Percentiles rank a stretch among this genome's conserved stretches.
These are phyloP conservation scores for Beauveria rudraprayagi DNA, from an alignment of 2,329 filamentous ascomycete species.

Conservation along the genomic window DNA sequence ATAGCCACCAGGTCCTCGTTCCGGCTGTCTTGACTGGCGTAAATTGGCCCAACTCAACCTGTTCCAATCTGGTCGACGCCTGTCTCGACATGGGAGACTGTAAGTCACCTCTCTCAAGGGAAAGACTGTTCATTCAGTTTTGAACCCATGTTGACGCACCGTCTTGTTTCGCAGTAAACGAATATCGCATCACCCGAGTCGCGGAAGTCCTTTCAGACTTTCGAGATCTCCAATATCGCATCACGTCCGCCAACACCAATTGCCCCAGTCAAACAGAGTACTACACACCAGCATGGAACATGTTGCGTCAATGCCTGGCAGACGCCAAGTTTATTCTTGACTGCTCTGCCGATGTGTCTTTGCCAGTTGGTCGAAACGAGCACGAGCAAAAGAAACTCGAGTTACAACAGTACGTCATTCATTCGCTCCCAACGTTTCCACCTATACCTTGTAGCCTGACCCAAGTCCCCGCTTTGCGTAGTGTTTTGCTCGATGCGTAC, in stretches of 20 bases:
- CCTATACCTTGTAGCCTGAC: not conserved
- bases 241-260: conserved; percentile 48
- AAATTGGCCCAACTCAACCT: not conserved
- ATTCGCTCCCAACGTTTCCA: not conserved
- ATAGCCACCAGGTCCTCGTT: not conserved
- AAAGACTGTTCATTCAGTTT: not conserved
- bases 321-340: conserved; percentile 59
- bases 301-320: conserved; percentile 51
- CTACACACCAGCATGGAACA: conserved; percentile 55
- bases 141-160: not conserved
- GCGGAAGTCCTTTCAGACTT: conserved; percentile 56
- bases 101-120: not conserved
- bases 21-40: not conserved
- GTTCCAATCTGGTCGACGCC: not conserved
- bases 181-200: conserved; percentile 50
- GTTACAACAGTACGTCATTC: conserved; percentile 47
- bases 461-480: conserved; percentile 19
- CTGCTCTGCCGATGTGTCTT: conserved; percentile 54
- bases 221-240: conserved; percentile 53
- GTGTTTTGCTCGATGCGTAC: conserved; percentile 52
- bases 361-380: conserved; percentile 41
- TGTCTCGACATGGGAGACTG: not conserved
- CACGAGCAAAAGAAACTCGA: conserved; percentile 55
- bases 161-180: conserved; percentile 42
- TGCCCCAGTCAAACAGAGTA: conserved; percentile 50